phyloP scores from a whole-genome alignment of 2,329 filamentous ascomycete genomes.

The Phaeosphaeria sp. region DNA sequence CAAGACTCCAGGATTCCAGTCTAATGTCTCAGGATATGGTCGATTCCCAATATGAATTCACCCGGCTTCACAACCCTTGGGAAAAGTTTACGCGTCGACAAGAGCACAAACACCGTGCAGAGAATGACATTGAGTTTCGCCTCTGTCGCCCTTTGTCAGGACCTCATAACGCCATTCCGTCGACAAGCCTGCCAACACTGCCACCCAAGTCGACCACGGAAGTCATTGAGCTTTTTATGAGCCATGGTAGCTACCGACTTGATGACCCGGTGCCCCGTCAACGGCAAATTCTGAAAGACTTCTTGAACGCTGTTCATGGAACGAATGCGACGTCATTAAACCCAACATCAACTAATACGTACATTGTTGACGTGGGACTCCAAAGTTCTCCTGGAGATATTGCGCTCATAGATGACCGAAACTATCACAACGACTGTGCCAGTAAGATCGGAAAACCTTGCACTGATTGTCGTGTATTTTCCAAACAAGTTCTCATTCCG shows the following conservation, averaged over 20 bases:
- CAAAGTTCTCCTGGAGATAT: conserved; percentile 3
- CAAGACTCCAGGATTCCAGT: too few relatives aligned
- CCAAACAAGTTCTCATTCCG: too few relatives aligned
- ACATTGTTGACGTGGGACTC: neutral
- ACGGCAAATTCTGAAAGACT: conserved; percentile 13
- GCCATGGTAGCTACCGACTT: neutral
- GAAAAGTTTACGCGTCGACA: conserved; percentile 9
- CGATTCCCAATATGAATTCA: neutral
- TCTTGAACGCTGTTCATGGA: too few relatives aligned
- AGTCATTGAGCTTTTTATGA: too few relatives aligned
- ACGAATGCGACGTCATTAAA: too few relatives aligned
- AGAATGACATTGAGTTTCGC: neutral
- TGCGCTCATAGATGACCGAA: conserved; percentile 19
- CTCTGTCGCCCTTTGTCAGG: too few relatives aligned
- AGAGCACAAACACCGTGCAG: conserved; percentile 5
- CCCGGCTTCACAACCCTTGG: conserved; percentile 8
- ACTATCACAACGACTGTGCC: conserved; percentile 15
- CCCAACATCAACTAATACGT: too few relatives aligned
- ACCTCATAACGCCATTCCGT: too few relatives aligned
- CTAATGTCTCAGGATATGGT: neutral
- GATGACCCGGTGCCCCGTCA: conserved; percentile 11
- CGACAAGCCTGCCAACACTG: too few relatives aligned
- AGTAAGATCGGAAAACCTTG: conserved; percentile 6
- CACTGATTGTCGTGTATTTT: conserved; percentile 6
- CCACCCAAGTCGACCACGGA: too few relatives aligned